These are phyloP conservation scores for Salix caprea DNA, from an alignment of 345 rosid species.

Conservation along the genomic window DNA sequence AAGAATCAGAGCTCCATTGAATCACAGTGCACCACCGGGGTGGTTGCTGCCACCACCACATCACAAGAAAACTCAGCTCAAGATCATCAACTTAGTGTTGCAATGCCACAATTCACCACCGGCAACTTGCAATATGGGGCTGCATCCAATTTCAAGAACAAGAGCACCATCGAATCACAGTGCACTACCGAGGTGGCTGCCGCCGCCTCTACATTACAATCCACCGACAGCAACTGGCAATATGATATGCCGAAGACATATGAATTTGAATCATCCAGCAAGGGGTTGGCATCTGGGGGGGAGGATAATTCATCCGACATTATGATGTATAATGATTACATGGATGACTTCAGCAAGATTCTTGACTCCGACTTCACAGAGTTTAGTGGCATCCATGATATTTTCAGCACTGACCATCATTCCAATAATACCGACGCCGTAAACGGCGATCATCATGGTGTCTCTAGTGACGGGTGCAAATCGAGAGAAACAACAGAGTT, in stretches of 20 bases:
- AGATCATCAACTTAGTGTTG: background rate
- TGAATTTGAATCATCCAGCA: background rate
- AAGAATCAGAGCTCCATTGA: background rate
- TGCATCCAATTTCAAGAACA: background rate
- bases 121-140: background rate
- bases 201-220: background rate
- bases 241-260: background rate
- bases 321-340: conserved; percentile 16
- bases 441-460: background rate
- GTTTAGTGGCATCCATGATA: background rate
- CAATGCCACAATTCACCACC: background rate
- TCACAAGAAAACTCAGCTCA: background rate
- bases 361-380: conserved; percentile 19
- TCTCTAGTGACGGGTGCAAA: background rate
- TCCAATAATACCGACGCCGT: background rate
- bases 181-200: background rate
- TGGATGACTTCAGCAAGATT: conserved; percentile 34
- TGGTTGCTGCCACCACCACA: background rate
- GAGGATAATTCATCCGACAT: conserved; percentile 5
- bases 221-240: background rate
- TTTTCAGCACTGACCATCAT: background rate
- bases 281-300: background rate
- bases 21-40: background rate
- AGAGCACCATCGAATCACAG: background rate
- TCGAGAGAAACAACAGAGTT: background rate